Conservation (phyloP, 495 filamentous ascomycete genomes). For the Podospora fimiseda region DNA sequence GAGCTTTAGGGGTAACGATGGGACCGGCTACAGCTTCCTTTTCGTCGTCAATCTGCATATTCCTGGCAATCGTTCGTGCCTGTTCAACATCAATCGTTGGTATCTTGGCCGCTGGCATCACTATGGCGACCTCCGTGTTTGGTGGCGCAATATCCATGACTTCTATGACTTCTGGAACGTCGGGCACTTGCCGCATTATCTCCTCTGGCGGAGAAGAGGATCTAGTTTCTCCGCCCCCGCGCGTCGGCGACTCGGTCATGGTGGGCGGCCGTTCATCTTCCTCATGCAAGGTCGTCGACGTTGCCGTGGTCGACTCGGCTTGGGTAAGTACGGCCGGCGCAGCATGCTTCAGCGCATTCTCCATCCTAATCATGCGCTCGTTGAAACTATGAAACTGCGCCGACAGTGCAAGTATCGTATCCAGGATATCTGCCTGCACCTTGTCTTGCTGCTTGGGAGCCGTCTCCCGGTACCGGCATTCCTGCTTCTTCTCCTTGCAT, state of each 20-base stretch:
- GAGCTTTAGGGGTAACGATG: conserved; percentile 42
- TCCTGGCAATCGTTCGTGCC: conserved; percentile 25
- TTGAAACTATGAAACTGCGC: conserved; percentile 27
- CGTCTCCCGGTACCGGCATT: conserved; percentile 60
- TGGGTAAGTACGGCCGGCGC: conserved; percentile 11
- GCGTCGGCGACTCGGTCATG: conserved; percentile 15
- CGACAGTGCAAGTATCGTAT: conserved; percentile 29
- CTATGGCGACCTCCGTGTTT: too few relatives aligned
- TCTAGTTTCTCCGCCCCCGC: conserved; percentile 15
- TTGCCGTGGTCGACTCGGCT: too few relatives aligned
- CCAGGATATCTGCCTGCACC: conserved; percentile 43
- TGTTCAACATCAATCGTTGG: conserved; percentile 21
- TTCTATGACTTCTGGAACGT: too few relatives aligned
- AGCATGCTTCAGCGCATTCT: conserved; percentile 15
- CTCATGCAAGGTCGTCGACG: conserved; percentile 9
- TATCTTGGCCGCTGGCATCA: neutral
- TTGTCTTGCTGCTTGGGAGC: conserved; percentile 61
- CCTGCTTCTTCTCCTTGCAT: conserved; percentile 50
- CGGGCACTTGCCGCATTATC: neutral
- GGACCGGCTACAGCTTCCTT: conserved; percentile 41
- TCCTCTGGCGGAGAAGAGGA: conserved; percentile 20
- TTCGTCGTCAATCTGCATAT: conserved; percentile 38
- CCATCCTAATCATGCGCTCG: conserved; percentile 22
- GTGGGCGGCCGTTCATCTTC: conserved; percentile 23
- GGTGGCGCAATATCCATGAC: too few relatives aligned